Evolutionary conservation across 371 early-diverging fungal species (phyloP).

Genomic region (Mortierella sp.): DNA sequence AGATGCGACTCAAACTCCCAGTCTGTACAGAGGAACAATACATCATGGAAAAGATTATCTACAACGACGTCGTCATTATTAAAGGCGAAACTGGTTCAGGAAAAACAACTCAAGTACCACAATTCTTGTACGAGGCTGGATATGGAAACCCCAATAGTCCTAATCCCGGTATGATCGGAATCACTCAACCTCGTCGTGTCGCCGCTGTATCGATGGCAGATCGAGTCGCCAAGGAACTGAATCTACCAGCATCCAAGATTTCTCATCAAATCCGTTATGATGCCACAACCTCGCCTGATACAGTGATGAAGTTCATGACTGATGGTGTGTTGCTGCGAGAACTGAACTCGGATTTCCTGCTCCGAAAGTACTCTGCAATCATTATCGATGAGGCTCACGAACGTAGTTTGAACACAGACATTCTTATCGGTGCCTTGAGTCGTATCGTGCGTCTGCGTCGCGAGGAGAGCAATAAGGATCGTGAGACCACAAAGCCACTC

Average conservation of each 20-base stretch:
- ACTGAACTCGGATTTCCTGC: slow-evolving; percentile 87
- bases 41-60: slow-evolving; percentile 94
- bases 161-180: slow-evolving; percentile 92
- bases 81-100: slow-evolving; percentile 99
- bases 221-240: slow-evolving; percentile 95
- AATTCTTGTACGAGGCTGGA: slow-evolving; percentile 98
- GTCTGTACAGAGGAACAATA: slow-evolving; percentile 95
- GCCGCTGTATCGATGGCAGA: slow-evolving; percentile 98
- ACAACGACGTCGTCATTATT: slow-evolving; percentile 89
- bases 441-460: slow-evolving; percentile 55
- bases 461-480: slow-evolving; percentile 67
- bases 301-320: slow-evolving; percentile 98
- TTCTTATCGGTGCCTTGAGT: slow-evolving; percentile 94
- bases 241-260: slow-evolving; percentile 68
- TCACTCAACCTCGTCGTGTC: slow-evolving; percentile 99
- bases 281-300: slow-evolving; percentile 76
- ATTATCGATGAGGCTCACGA: slow-evolving; percentile 99
- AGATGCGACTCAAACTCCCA: slow-evolving; percentile 84
- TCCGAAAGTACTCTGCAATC: slow-evolving; percentile 94
- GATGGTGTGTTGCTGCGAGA: slow-evolving; percentile 99
- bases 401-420: slow-evolving; percentile 97
- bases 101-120: slow-evolving; percentile 98
- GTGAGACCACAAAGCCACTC: slow-evolving; percentile 79
- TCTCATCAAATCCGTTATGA: slow-evolving; percentile 96
- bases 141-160: slow-evolving; percentile 86